Base-by-base conservation (phyloP, 768 basidiomycete genomes). In the Tulasnella sp. region DNA sequence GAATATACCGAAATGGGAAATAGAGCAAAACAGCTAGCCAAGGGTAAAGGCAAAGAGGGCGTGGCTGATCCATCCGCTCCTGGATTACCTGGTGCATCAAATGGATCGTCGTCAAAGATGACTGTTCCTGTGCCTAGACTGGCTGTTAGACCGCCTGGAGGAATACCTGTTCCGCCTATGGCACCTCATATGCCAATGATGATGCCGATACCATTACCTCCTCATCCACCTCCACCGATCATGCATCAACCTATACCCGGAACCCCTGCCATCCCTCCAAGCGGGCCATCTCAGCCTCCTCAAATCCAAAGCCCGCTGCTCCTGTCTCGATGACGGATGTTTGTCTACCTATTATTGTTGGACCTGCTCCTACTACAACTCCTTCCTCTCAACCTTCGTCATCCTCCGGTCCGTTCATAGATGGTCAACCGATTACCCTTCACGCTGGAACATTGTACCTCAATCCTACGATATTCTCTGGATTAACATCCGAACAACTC, bases 381-480 rank as follows among this genome's bases (percentile, higher is more conserved):
- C 66, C 71, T 62, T 32, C 74, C 65, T 31, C 66, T 62, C 55
- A 74, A 63, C 56, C 71, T 60, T 53, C 65, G 3, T 53, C 60
- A 13, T 52, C 65, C n/a, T 42, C 62, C 20, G 41, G 59, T 10
- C 62, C 54, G 50, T 64, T 20, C 35, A 57, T 62, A 27, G 63
- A 66, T 1, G 62, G 65, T 2, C 72, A 71, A 25, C 79, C 79
- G 28, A 88, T 95, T 69, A 77, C 87, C 20, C 67, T 92, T 10
- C 87, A 92, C 56, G 81, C 89, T 57, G 81, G 86, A 47, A 81
- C 76, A 27, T 74, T 95, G 19, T 77, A 89, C 50, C 76, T 95
- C 32, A 84, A 87, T 59, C 91, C 91, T 2, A 72, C 74, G 19
- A 81, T 93, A 29, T 95, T 95, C 61, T 74, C 81, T 7, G 79